Evolutionary conservation across 202 grass and related monocot species (phyloP).

Genomic region (Panicum hallii): DNA sequence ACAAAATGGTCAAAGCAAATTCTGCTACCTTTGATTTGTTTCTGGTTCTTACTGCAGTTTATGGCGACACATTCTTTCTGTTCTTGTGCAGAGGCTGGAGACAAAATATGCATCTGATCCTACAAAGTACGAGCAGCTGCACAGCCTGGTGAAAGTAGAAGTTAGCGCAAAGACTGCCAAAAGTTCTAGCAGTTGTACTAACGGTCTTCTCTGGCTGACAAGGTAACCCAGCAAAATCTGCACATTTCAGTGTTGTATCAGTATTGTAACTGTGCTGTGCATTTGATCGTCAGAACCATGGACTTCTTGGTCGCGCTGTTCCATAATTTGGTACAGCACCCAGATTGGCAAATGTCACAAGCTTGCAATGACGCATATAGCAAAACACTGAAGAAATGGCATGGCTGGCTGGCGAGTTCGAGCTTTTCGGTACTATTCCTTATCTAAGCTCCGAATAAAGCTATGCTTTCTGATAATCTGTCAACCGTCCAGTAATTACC

Average conservation of each 20-base stretch:
- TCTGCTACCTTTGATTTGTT: not conserved
- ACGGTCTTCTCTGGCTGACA: slow-evolving; percentile 88
- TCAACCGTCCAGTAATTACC: not conserved
- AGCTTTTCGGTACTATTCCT: slow-evolving; percentile 72
- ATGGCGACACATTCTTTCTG: slow-evolving; percentile 7
- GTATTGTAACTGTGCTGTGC: not conserved
- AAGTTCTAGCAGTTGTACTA: slow-evolving; percentile 71
- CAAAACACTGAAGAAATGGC: slow-evolving; percentile 91
- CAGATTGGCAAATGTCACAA: slow-evolving; percentile 77
- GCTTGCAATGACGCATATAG: slow-evolving; percentile 72
- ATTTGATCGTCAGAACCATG: slow-evolving; percentile 62
- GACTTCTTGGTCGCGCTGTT: slow-evolving; percentile 86
- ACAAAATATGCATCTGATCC: slow-evolving; percentile 73
- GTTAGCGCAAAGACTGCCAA: slow-evolving; percentile 76
- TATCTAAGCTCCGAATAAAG: slow-evolving; percentile 4
- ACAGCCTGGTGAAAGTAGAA: slow-evolving; percentile 83
- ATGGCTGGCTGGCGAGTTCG: slow-evolving; percentile 85
- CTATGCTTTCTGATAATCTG: not conserved
- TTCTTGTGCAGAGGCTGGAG: slow-evolving; percentile 66
- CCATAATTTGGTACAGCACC: slow-evolving; percentile 71
- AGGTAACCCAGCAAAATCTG: slow-evolving; percentile 47
- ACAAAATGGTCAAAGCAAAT: not conserved
- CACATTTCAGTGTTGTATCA: slow-evolving; percentile 32
- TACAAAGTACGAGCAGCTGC: slow-evolving; percentile 69
- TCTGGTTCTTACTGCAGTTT: not conserved